Base-by-base conservation (phyloP, 129 eudicot species). In the Erigeron canadensis region DNA sequence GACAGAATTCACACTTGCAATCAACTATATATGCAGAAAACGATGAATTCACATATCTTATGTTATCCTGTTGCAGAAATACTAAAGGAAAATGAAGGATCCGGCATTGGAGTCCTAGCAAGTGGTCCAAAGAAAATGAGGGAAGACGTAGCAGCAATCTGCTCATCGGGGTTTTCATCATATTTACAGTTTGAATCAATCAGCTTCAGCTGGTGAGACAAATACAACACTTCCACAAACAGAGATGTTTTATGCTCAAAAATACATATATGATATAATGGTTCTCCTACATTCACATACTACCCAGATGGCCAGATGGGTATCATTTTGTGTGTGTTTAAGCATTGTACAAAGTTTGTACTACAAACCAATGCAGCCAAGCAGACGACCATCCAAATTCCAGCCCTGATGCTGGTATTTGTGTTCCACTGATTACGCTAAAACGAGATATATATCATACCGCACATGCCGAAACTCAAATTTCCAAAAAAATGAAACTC, bases 71-170 rank as follows among this genome's bases (percentile, higher is more conserved):
- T 60, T 80, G 84, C 85, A 89, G 96, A 58, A 45, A 65, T 86
- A 63, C 70, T 87, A 16, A 18, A 5, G 13, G 84, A 84, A 38
- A 62, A 70, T 17, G 81, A 83, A 45, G 93, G 80, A 40, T 53
- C 82, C 10, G 71, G 75, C 74, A 75, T 89, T 34, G 88, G 96
- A 45, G 90, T 83, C 48, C 63, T 89, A 15, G 94, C 63, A 38
- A 78, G 91, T 40, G 91, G 95, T 12, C 89, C 96, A 10, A 53
- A 80, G 82, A 80, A 38, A 77, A 83, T 90, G 93, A 85, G 84
- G 62, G 83, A 81, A 69, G 85, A 83, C 8, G 84, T 87, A 7
- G 96, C 95, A 66, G 77, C 85, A 38, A 85, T 89, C 11, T 89
- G 96, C 62, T 68, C 86, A 65, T 85, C 89, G 58, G 77, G 69